Evolutionary conservation across 2,329 filamentous ascomycete species (phyloP), one percentile per base, ranked within the genome.

Genomic region (Ustilaginoidea virens): DNA sequence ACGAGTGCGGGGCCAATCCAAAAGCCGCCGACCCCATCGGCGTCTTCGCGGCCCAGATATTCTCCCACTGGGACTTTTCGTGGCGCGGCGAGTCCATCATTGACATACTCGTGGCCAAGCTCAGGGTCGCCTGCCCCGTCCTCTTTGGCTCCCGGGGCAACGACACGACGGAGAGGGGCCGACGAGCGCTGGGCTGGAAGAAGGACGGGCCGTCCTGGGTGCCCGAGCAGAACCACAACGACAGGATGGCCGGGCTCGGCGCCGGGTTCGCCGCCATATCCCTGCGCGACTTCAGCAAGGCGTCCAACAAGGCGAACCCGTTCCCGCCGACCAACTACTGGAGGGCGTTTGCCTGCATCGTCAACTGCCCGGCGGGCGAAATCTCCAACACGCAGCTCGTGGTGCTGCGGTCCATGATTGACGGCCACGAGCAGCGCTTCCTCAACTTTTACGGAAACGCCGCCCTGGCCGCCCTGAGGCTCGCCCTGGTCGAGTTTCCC

Each of bases 21-120:
- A 69, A 68, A 36, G 64, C 69, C 5, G 82, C 81, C 7, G 80
- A 90, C 40, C 77, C 80, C 1, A 66, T 92, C 25, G 83, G 83
- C n/a, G 69, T 87, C 15, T 62, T 86, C 15, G 66, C 75, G 1
- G 78, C 77, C 5, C 71, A 75, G 37, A 66, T 92, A 17, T 87
- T 92, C 47, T 77, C 80, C 1, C 63, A 68, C 29, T 62, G 69
- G 12, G 63, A 70, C 11, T 79, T 81, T 44, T 60, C 67, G 30
- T 80, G 74, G 63, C 66, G 74, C 28, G 76, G 72, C 7, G 54
- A 66, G 27, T 66, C 75, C 1, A 61, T 92, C 33, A 75, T 83
- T 29, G 81, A 92, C 46, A 80, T 96, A 34, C 62, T 96, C 17
- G 76, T 92, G 43, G 62, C 86, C 31, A 94, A 96, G 51, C 80